Evolutionary conservation across 2,329 filamentous ascomycete genomes (phyloP), one percentile per base, ranked within the genome.

Genomic region (Colletotrichum aenigma): DNA sequence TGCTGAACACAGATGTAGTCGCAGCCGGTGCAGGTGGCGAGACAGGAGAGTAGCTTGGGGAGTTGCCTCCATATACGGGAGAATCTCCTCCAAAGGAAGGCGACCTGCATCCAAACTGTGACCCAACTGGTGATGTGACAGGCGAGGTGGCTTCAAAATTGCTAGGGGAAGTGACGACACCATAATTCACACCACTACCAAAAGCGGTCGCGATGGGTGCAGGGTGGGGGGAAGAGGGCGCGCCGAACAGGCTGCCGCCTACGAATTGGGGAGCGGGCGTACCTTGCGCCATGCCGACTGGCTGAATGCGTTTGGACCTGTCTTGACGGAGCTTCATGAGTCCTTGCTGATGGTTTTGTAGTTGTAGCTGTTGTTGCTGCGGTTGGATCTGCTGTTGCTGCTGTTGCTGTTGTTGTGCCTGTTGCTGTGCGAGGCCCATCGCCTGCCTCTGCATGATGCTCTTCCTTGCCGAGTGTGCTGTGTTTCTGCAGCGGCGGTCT

Each of bases 331-430:
- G 43, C n/a, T 21, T 24, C 43, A 52, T 52, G 43, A 52, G 43
- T 0, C n/a, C n/a, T 52, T 52, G 10, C 1, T 52, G 43, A n/a
- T 52, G 7, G 8, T 0, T 15, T 0, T 16, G 24, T 12, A 15
- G n/a, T 9, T 26, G 60, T 9, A 15, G 28, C 8, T 62, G 30
- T 8, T 62, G 60, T 21, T 62, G 60, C 30, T 62, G 58, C 18
- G 24, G 58, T 28, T 62, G 58, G 8, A 28, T 24, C n/a, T 64
- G 61, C 32, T 36, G 30, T 26, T 64, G 61, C 12, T 38, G 60
- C 4, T 26, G 61, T 1, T 38, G 32, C 2, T 18, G 26, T n/a
- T 34, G 60, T 1, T 62, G 60, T 36, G n/a, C n/a, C 9, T 62
- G 58, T 56, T 32, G 58, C 13, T 4, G 61, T 56, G 21, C 7